Conservation (phyloP, 2,329 filamentous ascomycete species). For the Colletotrichum cereale region DNA sequence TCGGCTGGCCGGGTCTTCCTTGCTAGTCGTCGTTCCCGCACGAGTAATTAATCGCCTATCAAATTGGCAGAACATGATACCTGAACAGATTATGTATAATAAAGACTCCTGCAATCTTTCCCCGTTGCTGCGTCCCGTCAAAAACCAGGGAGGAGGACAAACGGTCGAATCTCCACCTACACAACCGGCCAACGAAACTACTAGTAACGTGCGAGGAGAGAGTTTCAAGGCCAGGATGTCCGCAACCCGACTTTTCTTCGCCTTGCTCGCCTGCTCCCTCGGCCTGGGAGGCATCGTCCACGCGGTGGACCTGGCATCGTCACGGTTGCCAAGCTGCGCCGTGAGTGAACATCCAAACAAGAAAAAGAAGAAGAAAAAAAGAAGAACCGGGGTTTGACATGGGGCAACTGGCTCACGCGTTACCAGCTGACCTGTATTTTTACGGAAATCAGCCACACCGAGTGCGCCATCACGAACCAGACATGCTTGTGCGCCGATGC, state of each 20-base stretch:
- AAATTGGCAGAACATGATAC: not conserved
- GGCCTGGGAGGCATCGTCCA: constrained; percentile 1
- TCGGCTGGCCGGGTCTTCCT: not conserved
- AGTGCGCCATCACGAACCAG: constrained; percentile 26
- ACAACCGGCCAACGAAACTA: not conserved
- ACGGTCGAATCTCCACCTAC: not conserved
- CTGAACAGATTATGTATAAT: not conserved
- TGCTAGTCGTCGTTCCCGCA: not conserved
- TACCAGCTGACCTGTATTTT: constrained; percentile 25
- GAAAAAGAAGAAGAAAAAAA: no score
- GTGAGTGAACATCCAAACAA: constrained; percentile 11
- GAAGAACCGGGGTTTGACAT: no score
- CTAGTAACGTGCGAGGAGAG: not conserved
- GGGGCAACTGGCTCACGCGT: not conserved
- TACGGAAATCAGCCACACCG: constrained; percentile 23
- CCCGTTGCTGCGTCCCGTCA: not conserved
- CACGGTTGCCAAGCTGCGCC: constrained; percentile 24
- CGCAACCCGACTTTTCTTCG: constrained; percentile 12
- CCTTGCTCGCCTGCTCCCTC: constrained; percentile 23
- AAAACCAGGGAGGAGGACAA: not conserved
- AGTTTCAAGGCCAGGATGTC: constrained; percentile 11
- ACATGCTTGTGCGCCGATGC: constrained; percentile 29
- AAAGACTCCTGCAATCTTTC: not conserved
- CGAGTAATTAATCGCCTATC: not conserved
- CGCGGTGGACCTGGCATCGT: not conserved